These are phyloP conservation scores for Gymnopilus dilepis DNA, from an alignment of 768 basidiomycete species.

Conservation along the genomic window DNA sequence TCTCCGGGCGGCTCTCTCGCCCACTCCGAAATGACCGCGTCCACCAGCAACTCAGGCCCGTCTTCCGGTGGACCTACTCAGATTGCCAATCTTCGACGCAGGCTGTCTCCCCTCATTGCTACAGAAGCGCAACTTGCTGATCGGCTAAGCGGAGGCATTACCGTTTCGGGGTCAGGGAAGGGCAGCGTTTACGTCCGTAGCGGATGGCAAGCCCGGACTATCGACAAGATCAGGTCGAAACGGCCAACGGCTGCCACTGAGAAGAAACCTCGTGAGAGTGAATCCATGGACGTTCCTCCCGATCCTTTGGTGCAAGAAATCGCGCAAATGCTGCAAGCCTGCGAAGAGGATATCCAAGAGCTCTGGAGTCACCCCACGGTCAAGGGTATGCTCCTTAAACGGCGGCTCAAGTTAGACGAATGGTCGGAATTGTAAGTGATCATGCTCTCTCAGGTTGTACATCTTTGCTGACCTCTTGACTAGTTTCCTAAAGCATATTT, in stretches of 20 bases:
- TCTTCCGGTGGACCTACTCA: constrained; percentile 40
- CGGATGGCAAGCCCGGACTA: constrained; percentile 79
- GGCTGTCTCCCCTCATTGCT: constrained; percentile 63
- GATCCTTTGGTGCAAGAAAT: constrained; percentile 68
- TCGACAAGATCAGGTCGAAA: constrained; percentile 48
- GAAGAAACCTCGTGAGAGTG: constrained; percentile 38
- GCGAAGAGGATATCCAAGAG: constrained; percentile 67
- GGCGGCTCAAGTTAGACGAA: constrained; percentile 81
- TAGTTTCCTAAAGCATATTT: constrained; percentile 79
- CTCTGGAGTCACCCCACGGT: constrained; percentile 80
- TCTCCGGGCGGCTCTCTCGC: constrained; percentile 33
- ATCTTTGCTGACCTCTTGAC: constrained; percentile 20
- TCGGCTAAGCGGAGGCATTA: constrained; percentile 74
- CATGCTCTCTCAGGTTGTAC: neutral
- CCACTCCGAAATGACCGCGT: constrained; percentile 34
- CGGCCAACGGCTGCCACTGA: constrained; percentile 35
- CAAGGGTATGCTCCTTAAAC: constrained; percentile 65
- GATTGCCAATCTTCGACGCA: constrained; percentile 61
- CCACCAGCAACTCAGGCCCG: constrained; percentile 30
- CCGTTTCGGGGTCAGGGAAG: constrained; percentile 76
- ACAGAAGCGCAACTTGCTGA: constrained; percentile 70
- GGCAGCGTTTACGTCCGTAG: constrained; percentile 78
- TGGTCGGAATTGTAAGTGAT: constrained; percentile 85
- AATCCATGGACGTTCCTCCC: constrained; percentile 40
- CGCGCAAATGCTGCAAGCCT: constrained; percentile 60